These are phyloP conservation scores for Psilocybe subaeruginosa DNA, from an alignment of 768 basidiomycete species.

Conservation along the genomic window DNA sequence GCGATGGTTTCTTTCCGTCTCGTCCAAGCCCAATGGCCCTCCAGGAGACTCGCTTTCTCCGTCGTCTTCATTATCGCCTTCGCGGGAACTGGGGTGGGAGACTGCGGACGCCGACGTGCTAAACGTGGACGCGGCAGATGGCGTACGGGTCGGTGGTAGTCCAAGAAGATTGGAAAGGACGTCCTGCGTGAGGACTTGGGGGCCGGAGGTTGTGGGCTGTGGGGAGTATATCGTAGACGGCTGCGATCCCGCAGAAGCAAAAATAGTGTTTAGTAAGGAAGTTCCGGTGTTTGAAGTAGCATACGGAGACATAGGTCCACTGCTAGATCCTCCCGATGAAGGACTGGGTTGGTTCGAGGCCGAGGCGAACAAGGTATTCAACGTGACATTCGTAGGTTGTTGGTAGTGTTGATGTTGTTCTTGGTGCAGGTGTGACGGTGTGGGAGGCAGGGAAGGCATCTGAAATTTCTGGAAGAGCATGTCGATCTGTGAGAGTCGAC, in stretches of 20 bases:
- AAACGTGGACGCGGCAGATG: constrained; percentile 39
- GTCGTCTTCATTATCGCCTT: constrained; percentile 62
- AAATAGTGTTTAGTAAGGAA: constrained; percentile 67
- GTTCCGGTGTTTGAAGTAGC: constrained; percentile 46
- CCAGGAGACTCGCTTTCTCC: constrained; percentile 41
- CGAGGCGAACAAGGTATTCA: constrained; percentile 50
- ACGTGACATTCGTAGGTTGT: constrained; percentile 41
- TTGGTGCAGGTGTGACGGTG: constrained; percentile 17
- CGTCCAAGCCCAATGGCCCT: constrained; percentile 32
- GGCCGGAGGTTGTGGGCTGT: constrained; percentile 45
- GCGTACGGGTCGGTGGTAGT: constrained; percentile 44
- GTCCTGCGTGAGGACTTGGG: constrained; percentile 72
- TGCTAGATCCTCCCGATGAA: constrained; percentile 27
- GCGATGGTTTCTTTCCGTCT: constrained; percentile 31
- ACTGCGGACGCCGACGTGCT: constrained; percentile 27
- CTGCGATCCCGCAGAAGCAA: constrained; percentile 60
- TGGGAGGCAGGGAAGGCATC: constrained; percentile 24
- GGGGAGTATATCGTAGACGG: constrained; percentile 17
- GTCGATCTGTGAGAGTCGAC: constrained; percentile 45
- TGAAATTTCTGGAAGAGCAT: constrained; percentile 49
- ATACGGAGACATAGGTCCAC: constrained; percentile 28
- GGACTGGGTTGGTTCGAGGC: constrained; percentile 5
- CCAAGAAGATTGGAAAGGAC: constrained; percentile 71
- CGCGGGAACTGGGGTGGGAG: constrained; percentile 49
- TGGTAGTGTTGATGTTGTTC: not conserved